Evolutionary conservation across 495 filamentous ascomycete species (phyloP), one percentile per base, ranked within the genome.

Genomic region (Aspergillus ostianus): DNA sequence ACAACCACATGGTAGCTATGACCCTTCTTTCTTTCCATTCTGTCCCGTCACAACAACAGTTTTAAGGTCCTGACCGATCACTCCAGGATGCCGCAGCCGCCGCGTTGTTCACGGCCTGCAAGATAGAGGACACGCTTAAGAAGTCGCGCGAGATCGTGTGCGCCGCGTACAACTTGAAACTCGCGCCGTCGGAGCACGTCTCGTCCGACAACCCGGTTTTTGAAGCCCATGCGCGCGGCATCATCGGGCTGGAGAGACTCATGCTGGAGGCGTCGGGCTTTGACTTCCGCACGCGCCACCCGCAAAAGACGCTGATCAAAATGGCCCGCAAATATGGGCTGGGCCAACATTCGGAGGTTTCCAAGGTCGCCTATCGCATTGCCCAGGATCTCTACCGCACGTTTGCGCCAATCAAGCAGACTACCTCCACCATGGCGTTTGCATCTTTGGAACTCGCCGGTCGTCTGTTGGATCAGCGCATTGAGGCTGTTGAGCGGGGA

Each of bases 81-180:
- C 19, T 12, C 53, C 53, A 88, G 83, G 94, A 98, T 70, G 92
- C 91, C 5, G 90, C 92, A 4, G 84, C 92, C 0, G 93, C 94
- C 13, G 86, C 90, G 29, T 79, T 98, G 30, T 93, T 98, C 66
- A 87, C 89, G 18, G 92, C 92, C 41, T 97, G 93, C 82, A 98
- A 98, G 73, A 92, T 93, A 48, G 94, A 98, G 68, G 94, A 98
- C 70, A 98, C 94, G 2, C 80, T 98, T 50, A 98, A 98, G 76
- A 98, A 98, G 76, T 96, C 91, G 18, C 85, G 85, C 52, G 94
- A 98, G 55, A 94, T 98, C 58, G 78, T 97, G 6, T 94, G 90
- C 60, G 92, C 92, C 7, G 87, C 89, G 4, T 90, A 93, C 76
- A 98, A 97, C 63, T 72, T 97, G 19, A 92, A 90, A 67, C 74